phyloP scores from a whole-genome alignment of 176 grass and related monocot genomes.

The Avena eriantha region DNA sequence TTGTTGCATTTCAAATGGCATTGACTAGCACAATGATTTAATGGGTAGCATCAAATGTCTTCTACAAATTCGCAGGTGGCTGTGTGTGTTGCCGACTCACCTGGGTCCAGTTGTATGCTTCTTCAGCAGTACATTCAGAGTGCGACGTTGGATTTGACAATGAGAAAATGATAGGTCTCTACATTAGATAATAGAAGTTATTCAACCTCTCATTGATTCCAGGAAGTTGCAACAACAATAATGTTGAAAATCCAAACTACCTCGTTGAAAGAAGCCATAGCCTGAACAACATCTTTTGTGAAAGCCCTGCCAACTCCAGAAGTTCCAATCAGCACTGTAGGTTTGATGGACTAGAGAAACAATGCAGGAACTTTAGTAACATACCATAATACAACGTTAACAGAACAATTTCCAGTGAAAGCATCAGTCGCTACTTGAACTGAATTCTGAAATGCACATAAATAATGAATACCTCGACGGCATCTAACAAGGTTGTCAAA shows the following conservation, averaged over 20 bases:
- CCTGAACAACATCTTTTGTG: conserved; percentile 82
- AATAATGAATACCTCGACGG: conserved; percentile 71
- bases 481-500: conserved; percentile 69
- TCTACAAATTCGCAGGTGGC: not conserved
- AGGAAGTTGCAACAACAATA: conserved; percentile 23
- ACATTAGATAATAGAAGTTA: conserved; percentile 35
- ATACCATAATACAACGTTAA: conserved; percentile 15
- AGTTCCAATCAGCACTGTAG: conserved; percentile 95
- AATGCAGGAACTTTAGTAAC: conserved; percentile 41
- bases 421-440: conserved; percentile 17
- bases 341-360: conserved; percentile 78
- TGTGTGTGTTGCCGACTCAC: conserved; percentile 46
- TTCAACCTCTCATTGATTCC: conserved; percentile 4
- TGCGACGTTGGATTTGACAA: conserved; percentile 95
- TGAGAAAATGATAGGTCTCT: conserved; percentile 87
- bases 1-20: not conserved
- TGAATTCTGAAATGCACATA: conserved; percentile 21
- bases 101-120: conserved; percentile 90
- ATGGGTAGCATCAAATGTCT: not conserved
- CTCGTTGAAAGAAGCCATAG: conserved; percentile 95
- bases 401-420: conserved; percentile 15
- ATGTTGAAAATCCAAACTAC: conserved; percentile 41
- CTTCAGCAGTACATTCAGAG: conserved; percentile 94
- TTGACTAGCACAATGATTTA: not conserved
- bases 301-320: conserved; percentile 89